phyloP scores from a whole-genome alignment of 2,329 filamentous ascomycete species.

The Mariannaea sp. region DNA sequence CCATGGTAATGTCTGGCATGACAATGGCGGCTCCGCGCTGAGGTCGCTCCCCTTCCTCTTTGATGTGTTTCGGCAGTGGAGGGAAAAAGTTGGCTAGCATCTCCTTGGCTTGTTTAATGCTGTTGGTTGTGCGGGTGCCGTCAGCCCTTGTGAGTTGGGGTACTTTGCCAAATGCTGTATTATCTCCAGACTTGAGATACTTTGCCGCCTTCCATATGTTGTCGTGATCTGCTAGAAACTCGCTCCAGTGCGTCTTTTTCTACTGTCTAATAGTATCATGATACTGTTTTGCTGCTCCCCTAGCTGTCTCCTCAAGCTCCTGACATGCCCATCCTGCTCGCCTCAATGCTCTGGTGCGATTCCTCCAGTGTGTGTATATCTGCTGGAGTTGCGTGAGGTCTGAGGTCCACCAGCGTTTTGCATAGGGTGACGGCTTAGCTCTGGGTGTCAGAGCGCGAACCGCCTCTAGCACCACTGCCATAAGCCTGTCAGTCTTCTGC shows the following conservation, averaged over 20 bases:
- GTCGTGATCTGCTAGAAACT: conserved; percentile 35
- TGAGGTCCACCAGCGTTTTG: conserved; percentile 19
- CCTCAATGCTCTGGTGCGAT: conserved; percentile 30
- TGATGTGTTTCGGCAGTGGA: conserved; percentile 23
- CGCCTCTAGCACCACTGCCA: conserved; percentile 20
- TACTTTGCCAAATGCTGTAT: conserved; percentile 21
- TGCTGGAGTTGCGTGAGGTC: conserved; percentile 13
- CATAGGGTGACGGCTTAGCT: conserved; percentile 17
- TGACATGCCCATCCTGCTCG: conserved; percentile 14
- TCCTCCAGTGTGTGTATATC: conserved; percentile 38
- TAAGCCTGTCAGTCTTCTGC: conserved; percentile 15
- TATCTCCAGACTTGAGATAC: conserved; percentile 32
- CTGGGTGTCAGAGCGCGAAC: conserved; percentile 14
- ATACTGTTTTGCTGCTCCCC: conserved; percentile 32
- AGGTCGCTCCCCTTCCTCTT: conserved; percentile 27
- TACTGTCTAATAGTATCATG: conserved; percentile 33
- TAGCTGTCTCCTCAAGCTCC: conserved; percentile 30
- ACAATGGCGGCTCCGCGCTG: conserved; percentile 15
- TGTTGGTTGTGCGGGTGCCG: conserved; percentile 17
- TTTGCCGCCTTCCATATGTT: conserved; percentile 40
- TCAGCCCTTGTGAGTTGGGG: conserved; percentile 19
- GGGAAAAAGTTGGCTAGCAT: conserved; percentile 31
- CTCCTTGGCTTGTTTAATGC: conserved; percentile 27
- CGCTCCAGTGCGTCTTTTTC: conserved; percentile 32
- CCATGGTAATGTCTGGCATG: conserved; percentile 28